Evolutionary conservation across 2,329 filamentous ascomycete species (phyloP).

Genomic region (Malbranchea cinnamomea): DNA sequence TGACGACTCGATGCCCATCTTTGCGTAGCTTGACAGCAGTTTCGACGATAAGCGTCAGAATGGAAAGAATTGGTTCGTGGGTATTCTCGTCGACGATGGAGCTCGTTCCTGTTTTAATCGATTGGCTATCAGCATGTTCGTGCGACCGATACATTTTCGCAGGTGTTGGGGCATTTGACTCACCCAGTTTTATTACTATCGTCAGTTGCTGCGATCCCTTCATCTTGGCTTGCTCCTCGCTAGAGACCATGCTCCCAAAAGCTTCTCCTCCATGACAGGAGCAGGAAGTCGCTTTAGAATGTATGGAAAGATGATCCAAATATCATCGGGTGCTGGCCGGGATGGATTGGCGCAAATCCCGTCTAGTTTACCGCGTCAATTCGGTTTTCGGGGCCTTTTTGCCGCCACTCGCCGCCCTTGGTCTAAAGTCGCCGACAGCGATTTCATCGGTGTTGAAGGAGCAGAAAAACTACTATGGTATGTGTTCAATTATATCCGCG

Average conservation of each 20-base stretch:
- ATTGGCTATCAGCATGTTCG: slow-evolving; percentile 3
- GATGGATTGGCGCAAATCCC: too few relatives aligned
- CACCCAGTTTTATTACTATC: slow-evolving; percentile 80
- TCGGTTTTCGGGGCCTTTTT: too few relatives aligned
- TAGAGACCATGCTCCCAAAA: slow-evolving; percentile 1
- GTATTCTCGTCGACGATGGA: slow-evolving; percentile 97
- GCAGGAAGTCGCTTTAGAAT: too few relatives aligned
- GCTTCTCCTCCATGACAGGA: slow-evolving; percentile 4
- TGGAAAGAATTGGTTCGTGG: slow-evolving; percentile 83
- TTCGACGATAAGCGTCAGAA: slow-evolving; percentile 82
- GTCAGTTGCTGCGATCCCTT: slow-evolving; percentile 52
- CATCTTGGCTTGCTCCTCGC: slow-evolving; percentile 33
- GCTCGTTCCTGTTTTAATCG: slow-evolving; percentile 86
- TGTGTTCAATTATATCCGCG: too few relatives aligned
- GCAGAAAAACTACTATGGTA: too few relatives aligned
- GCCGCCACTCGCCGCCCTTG: slow-evolving; percentile 16
- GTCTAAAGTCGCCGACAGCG: too few relatives aligned
- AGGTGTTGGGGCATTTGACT: slow-evolving; percentile 7
- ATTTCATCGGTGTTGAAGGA: too few relatives aligned
- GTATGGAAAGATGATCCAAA: too few relatives aligned
- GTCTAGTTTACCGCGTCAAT: too few relatives aligned
- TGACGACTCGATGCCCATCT: slow-evolving; percentile 85
- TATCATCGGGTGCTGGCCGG: too few relatives aligned
- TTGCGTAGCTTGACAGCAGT: slow-evolving; percentile 75
- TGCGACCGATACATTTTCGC: slow-evolving; percentile 7